phyloP scores from a whole-genome alignment of 2,329 filamentous ascomycete genomes.

The Cryphonectria parasitica region DNA sequence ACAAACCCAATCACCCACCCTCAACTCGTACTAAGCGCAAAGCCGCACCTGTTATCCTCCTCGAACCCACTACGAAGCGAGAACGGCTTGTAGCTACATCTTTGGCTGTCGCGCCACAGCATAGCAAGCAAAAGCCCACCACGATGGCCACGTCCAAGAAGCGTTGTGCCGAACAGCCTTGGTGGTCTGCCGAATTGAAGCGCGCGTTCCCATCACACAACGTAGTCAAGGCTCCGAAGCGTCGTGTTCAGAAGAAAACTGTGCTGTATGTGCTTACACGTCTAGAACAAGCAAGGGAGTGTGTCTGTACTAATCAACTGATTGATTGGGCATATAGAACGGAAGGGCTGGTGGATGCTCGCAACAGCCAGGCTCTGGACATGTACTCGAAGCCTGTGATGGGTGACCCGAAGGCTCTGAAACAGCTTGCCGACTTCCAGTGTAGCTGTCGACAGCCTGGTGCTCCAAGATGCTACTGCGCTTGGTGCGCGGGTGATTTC shows the following conservation, averaged over 20 bases:
- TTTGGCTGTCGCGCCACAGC: not conserved
- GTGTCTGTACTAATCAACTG: not conserved
- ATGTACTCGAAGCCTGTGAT: not conserved
- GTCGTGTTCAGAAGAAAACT: not conserved
- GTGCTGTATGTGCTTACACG: not conserved
- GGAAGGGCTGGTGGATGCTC: not conserved
- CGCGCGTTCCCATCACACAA: not conserved
- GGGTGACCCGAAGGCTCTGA: not conserved
- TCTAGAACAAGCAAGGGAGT: not conserved
- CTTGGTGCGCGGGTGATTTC: not conserved
- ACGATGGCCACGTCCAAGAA: not conserved
- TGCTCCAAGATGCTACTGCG: not conserved
- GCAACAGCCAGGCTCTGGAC: not conserved
- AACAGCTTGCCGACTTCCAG: not conserved
- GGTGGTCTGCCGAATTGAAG: not conserved
- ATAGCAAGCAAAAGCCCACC: not conserved
- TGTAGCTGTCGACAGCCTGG: not conserved
- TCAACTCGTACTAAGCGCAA: not conserved
- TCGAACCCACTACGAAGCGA: not conserved
- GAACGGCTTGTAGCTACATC: not conserved
- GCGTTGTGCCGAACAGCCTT: not conserved
- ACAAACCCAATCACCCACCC: not conserved
- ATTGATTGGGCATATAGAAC: not conserved
- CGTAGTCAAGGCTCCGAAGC: not conserved
- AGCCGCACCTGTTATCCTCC: not conserved